phyloP scores from a whole-genome alignment of 2,329 filamentous ascomycete species.

The Botrytis cinerea region DNA sequence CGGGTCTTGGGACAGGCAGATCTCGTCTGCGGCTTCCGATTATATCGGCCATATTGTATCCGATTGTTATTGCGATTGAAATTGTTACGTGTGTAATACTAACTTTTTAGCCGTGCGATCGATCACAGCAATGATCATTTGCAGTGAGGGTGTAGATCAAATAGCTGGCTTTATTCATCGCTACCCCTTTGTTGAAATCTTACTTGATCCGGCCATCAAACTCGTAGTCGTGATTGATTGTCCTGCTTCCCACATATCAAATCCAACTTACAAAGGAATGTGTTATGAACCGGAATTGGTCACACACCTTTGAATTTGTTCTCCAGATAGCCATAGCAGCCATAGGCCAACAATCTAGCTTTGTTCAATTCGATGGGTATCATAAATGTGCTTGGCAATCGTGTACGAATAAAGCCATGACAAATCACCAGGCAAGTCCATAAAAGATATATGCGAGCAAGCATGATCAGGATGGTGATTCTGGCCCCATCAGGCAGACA shows the following conservation, averaged over 20 bases:
- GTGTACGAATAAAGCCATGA: fast-evolving
- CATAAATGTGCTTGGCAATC: neutral
- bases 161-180: neutral
- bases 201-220: neutral
- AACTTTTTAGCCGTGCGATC: neutral
- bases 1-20: too few relatives aligned
- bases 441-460: neutral
- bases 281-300: neutral
- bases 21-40: neutral
- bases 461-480: neutral
- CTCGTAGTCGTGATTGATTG: neutral
- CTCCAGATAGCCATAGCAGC: neutral
- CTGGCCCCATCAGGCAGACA: neutral
- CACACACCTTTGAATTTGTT: neutral
- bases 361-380: neutral
- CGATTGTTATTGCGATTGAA: neutral
- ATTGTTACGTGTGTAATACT: neutral
- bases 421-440: neutral
- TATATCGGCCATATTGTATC: neutral
- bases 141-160: neutral
- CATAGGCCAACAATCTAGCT: neutral
- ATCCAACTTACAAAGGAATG: neutral
- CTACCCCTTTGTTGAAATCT: neutral
- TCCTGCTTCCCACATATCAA: neutral
- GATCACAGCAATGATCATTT: neutral